Evolutionary conservation across 257 asterid species (phyloP).

Genomic region (Solanum arcanum): DNA sequence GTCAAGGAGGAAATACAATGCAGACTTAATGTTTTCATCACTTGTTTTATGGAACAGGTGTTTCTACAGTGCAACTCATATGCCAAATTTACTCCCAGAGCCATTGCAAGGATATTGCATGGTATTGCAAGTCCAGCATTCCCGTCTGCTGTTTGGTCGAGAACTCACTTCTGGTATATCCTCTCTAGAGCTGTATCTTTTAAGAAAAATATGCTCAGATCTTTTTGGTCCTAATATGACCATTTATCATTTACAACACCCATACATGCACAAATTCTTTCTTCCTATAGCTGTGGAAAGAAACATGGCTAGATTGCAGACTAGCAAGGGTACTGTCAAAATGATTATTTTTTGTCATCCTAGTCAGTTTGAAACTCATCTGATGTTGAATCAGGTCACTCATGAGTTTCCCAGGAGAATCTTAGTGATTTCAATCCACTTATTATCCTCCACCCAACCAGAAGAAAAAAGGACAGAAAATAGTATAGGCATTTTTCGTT

Average conservation of each 20-base stretch:
- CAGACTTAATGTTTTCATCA: slow-evolving; percentile 5
- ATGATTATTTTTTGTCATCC: background rate
- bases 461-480: background rate
- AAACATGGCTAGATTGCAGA: background rate
- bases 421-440: background rate
- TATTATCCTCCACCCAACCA: background rate
- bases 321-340: background rate
- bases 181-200: background rate
- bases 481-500: background rate
- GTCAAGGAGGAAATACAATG: background rate
- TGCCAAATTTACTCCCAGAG: slow-evolving; percentile 81
- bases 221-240: background rate
- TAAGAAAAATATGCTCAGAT: background rate
- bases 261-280: background rate
- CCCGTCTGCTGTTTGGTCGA: slow-evolving; percentile 78
- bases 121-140: slow-evolving; percentile 90
- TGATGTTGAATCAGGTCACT: background rate
- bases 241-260: background rate
- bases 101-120: slow-evolving; percentile 85
- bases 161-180: slow-evolving; percentile 89
- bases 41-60: slow-evolving; percentile 42
- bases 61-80: slow-evolving; percentile 77
- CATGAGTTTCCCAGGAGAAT: background rate
- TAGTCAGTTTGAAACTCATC: background rate
- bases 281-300: background rate